phyloP scores from a whole-genome alignment of 2,329 filamentous ascomycete species.

The Penicillium sp. region DNA sequence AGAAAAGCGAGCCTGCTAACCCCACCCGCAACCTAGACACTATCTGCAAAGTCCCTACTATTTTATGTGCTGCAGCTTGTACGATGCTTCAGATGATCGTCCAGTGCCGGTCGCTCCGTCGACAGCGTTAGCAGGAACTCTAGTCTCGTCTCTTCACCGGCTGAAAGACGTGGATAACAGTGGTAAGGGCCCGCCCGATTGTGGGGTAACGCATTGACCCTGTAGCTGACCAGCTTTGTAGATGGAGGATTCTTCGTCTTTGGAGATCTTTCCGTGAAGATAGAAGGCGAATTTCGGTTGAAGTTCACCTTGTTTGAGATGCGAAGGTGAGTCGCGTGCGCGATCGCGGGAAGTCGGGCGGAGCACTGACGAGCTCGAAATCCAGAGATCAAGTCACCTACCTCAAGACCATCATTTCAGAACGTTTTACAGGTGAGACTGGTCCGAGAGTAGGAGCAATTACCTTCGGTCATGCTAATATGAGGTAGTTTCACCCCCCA shows the following conservation, averaged over 20 bases:
- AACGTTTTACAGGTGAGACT: constrained; percentile 65
- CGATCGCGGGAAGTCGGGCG: neutral
- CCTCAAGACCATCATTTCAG: constrained; percentile 58
- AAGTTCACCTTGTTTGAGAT: constrained; percentile 78
- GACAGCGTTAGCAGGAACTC: constrained; percentile 66
- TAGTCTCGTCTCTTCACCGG: constrained; percentile 78
- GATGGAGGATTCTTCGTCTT: constrained; percentile 91
- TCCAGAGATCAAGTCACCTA: constrained; percentile 48
- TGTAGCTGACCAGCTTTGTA: constrained; percentile 14
- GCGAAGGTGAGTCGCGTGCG: constrained; percentile 50
- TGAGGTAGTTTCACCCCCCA: constrained; percentile 49
- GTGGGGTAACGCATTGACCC: neutral
- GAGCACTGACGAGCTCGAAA: constrained; percentile 17
- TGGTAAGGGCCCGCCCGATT: constrained; percentile 38
- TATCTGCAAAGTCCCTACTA: constrained; percentile 66
- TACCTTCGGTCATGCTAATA: neutral
- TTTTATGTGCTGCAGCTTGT: constrained; percentile 61
- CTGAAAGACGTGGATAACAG: constrained; percentile 75
- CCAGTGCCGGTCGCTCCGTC: constrained; percentile 45
- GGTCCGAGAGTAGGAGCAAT: neutral
- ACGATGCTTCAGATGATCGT: constrained; percentile 50
- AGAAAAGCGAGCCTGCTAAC: neutral
- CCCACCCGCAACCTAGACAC: constrained; percentile 43
- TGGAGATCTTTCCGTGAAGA: constrained; percentile 77
- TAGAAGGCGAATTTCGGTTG: constrained; percentile 70